Conservation (phyloP, 768 basidiomycete species). For the Porphyrellus cyaneotinctus region DNA sequence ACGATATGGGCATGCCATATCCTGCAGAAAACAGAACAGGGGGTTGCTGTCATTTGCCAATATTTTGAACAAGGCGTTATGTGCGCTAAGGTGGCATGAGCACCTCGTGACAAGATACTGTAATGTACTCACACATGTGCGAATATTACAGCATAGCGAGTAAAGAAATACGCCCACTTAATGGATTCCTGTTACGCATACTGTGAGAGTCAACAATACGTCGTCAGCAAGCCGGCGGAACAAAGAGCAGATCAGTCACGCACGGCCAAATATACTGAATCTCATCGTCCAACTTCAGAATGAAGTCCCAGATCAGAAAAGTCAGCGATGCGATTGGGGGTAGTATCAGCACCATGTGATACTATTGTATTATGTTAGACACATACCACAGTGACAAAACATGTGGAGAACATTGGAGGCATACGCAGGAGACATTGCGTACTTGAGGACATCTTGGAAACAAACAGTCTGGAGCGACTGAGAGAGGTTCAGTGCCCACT, state of each 20-base stretch:
- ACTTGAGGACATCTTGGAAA: neutral
- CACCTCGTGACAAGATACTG: neutral
- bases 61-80: neutral
- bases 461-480: too few relatives aligned
- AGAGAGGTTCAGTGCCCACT: neutral
- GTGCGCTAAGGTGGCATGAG: neutral
- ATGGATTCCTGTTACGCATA: constrained; percentile 19
- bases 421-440: neutral
- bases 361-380: too few relatives aligned
- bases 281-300: constrained; percentile 17
- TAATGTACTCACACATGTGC: constrained; percentile 17
- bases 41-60: constrained; percentile 11
- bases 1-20: neutral
- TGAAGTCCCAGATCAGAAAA: constrained; percentile 11
- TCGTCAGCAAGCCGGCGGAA: neutral
- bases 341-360: neutral
- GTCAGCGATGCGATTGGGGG: constrained; percentile 9
- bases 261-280: constrained; percentile 20
- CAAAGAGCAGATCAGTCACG: neutral
- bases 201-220: constrained; percentile 9
- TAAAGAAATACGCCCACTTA: constrained; percentile 31
- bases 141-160: constrained; percentile 22
- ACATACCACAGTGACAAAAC: constrained; percentile 9
- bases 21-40: neutral
- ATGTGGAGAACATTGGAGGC: constrained; percentile 8